These are phyloP conservation scores for Metschnikowia shivogae DNA, from an alignment of 805 yeast species.

Conservation along the genomic window DNA sequence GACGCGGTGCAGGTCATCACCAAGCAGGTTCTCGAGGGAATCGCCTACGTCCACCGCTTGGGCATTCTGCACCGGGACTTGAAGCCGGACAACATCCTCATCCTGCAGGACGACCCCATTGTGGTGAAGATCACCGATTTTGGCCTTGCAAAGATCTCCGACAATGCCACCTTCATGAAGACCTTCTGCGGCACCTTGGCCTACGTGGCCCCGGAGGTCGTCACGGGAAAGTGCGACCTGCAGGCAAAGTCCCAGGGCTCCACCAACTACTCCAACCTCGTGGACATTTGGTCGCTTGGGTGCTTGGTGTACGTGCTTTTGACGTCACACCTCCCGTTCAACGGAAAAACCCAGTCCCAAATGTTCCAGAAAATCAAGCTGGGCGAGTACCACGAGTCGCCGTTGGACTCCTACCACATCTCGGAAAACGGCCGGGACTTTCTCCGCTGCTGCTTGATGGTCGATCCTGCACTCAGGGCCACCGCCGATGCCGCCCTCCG, in stretches of 20 bases:
- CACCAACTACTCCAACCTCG: constrained; percentile 69
- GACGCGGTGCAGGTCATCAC: constrained; percentile 85
- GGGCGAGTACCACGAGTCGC: constrained; percentile 78
- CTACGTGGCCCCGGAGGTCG: constrained; percentile 94
- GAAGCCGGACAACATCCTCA: constrained; percentile 92
- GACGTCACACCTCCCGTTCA: constrained; percentile 92
- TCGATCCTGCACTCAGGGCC: constrained; percentile 68
- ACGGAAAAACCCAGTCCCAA: constrained; percentile 86
- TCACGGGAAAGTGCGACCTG: constrained; percentile 50
- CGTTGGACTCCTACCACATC: constrained; percentile 61
- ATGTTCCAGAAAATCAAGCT: constrained; percentile 68
- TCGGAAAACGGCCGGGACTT: constrained; percentile 71
- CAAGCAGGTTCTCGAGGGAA: constrained; percentile 77
- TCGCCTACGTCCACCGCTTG: constrained; percentile 78
- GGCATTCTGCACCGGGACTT: constrained; percentile 96
- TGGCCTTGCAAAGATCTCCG: constrained; percentile 90
- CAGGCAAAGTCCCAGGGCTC: constrained; percentile 23
- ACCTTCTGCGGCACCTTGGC: constrained; percentile 98
- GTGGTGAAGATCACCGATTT: constrained; percentile 91
- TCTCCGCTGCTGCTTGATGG: constrained; percentile 64
- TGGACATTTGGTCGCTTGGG: constrained; percentile 98
- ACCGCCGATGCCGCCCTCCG: constrained; percentile 71
- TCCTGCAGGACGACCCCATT: constrained; percentile 88
- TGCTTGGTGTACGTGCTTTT: constrained; percentile 87
- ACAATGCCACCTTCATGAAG: constrained; percentile 79